Evolutionary conservation across 345 rosid genomes (phyloP).

Genomic region (Zanthoxylum bungeanum): DNA sequence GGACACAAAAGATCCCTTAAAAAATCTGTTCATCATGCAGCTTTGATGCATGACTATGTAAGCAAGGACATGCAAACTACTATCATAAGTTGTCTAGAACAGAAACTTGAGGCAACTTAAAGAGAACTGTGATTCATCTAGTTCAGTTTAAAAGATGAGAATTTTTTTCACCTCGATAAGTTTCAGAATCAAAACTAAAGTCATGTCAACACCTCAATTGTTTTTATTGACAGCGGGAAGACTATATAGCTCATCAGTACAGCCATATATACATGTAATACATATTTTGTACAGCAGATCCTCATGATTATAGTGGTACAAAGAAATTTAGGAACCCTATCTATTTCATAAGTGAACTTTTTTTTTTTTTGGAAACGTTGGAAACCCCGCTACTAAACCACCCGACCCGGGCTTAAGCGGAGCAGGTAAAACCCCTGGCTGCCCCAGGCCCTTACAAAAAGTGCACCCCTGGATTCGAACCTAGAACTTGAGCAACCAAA

Average conservation of each 20-base stretch:
- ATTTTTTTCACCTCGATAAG: not conserved
- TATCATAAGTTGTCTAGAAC: not conserved
- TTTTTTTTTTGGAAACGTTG: too few relatives aligned
- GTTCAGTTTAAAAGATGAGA: not conserved
- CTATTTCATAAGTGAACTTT: not conserved
- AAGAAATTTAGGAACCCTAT: not conserved
- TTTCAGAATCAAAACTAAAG: not conserved
- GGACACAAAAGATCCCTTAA: not conserved
- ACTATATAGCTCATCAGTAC: too few relatives aligned
- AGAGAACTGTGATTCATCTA: not conserved
- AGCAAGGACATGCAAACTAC: not conserved
- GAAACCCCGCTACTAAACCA: too few relatives aligned
- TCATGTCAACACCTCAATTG: not conserved
- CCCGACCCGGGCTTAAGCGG: too few relatives aligned
- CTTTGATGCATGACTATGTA: not conserved
- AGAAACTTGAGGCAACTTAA: not conserved
- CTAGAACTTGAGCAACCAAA: too few relatives aligned
- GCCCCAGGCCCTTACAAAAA: too few relatives aligned
- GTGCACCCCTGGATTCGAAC: too few relatives aligned
- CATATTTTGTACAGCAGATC: too few relatives aligned
- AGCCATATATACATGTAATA: too few relatives aligned
- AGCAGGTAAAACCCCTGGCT: too few relatives aligned
- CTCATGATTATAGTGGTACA: not conserved
- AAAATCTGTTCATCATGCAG: not conserved
- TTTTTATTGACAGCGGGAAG: not conserved